phyloP scores from a whole-genome alignment of 768 basidiomycete genomes.

The Tricholoma flavovirens region DNA sequence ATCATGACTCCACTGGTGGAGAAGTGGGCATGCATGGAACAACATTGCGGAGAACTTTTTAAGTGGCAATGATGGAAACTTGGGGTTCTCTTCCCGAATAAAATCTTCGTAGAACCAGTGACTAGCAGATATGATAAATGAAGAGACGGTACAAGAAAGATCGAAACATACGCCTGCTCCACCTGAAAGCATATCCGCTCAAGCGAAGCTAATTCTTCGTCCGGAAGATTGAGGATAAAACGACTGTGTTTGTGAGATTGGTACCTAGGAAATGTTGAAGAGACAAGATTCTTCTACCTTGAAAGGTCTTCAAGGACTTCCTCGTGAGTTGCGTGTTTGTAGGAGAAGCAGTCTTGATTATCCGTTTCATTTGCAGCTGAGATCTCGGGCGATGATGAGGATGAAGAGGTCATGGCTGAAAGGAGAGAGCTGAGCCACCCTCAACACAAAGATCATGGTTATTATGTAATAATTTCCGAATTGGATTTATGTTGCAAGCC shows the following conservation, averaged over 20 bases:
- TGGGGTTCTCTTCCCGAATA: slow-evolving; percentile 84
- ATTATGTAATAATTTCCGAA: neutral
- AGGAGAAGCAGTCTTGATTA: slow-evolving; percentile 39
- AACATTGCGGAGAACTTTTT: slow-evolving; percentile 92
- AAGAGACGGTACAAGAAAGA: slow-evolving; percentile 6
- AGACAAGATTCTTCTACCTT: slow-evolving; percentile 48
- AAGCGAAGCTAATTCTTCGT: slow-evolving; percentile 83
- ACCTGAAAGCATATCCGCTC: slow-evolving; percentile 98
- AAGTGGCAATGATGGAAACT: slow-evolving; percentile 81
- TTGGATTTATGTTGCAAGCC: no score
- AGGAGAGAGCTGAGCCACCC: slow-evolving; percentile 13
- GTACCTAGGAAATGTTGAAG: slow-evolving; percentile 6
- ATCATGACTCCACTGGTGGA: slow-evolving; percentile 78
- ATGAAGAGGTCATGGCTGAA: slow-evolving; percentile 64
- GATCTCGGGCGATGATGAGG: slow-evolving; percentile 75
- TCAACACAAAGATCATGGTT: no score
- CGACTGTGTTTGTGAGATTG: slow-evolving; percentile 48
- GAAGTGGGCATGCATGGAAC: slow-evolving; percentile 78
- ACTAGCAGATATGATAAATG: slow-evolving; percentile 35
- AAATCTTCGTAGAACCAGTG: slow-evolving; percentile 99
- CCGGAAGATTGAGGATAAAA: slow-evolving; percentile 94
- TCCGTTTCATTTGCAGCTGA: slow-evolving; percentile 37
- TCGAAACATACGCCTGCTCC: slow-evolving; percentile 84
- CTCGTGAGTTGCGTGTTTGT: slow-evolving; percentile 72
- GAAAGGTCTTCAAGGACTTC: slow-evolving; percentile 90